These are phyloP conservation scores for Kwoniella bestiolae DNA, from an alignment of 768 basidiomycete species.

Conservation along the genomic window DNA sequence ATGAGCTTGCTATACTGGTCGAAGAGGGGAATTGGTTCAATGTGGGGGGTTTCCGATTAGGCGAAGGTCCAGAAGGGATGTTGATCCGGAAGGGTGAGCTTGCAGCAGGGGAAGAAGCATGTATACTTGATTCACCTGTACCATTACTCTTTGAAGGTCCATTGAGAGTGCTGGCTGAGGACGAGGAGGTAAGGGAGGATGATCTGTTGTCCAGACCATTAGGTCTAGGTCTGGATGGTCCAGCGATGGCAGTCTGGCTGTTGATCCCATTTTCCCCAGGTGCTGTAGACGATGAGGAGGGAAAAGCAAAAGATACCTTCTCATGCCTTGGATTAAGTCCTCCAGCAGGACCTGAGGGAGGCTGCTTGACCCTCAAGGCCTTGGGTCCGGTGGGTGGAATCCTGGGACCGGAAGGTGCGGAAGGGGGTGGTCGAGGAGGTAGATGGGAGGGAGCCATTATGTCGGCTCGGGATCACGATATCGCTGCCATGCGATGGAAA, in stretches of 20 bases:
- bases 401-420: not conserved
- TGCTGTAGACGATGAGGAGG: not conserved
- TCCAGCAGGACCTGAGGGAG: conserved; percentile 14
- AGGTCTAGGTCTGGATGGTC: conserved; percentile 8
- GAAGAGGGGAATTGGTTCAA: conserved; percentile 14
- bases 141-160: not conserved
- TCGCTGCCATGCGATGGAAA: not conserved
- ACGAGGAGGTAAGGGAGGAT: not conserved
- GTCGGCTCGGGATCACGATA: not conserved
- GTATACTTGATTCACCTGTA: conserved; percentile 23
- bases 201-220: conserved; percentile 1
- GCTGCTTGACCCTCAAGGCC: conserved; percentile 14
- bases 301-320: conserved; percentile 19
- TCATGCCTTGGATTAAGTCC: conserved; percentile 1
- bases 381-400: conserved; percentile 33
- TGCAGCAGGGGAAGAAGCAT: not conserved
- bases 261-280: not conserved
- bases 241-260: not conserved
- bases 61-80: conserved; percentile 16
- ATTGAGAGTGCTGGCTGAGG: not conserved
- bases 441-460: conserved; percentile 27
- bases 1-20: not conserved
- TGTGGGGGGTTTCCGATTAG: conserved; percentile 2
- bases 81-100: conserved; percentile 1
- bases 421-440: not conserved